Conservation (phyloP, 2,329 filamentous ascomycete species). For the Xylariales sp. region DNA sequence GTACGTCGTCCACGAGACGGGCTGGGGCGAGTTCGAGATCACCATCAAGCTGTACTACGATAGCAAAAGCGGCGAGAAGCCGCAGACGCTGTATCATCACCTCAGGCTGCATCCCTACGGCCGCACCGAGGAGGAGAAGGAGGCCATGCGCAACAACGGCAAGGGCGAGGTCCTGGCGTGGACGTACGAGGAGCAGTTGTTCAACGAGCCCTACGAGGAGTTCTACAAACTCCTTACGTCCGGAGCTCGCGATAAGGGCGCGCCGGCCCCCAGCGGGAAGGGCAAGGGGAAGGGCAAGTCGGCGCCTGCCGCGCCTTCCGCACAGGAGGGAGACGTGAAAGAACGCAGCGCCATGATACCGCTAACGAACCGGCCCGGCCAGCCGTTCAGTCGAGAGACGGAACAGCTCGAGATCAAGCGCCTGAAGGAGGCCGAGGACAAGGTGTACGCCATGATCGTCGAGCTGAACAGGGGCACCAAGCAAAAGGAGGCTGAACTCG, state of each 20-base stretch:
- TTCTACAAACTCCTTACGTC: conserved; percentile 84
- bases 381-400: conserved; percentile 69
- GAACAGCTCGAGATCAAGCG: conserved; percentile 60
- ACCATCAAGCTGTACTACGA: conserved; percentile 93
- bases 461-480: conserved; percentile 57
- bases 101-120: conserved; percentile 89
- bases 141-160: conserved; percentile 54
- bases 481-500: conserved; percentile 58
- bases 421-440: conserved; percentile 58
- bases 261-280: conserved; percentile 32
- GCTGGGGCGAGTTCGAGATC: conserved; percentile 98
- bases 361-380: conserved; percentile 57
- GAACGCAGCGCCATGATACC: conserved; percentile 73
- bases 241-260: conserved; percentile 54
- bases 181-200: conserved; percentile 89
- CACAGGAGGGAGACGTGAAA: conserved; percentile 36
- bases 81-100: conserved; percentile 91
- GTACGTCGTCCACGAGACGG: conserved; percentile 86
- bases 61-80: conserved; percentile 83
- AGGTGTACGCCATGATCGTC: conserved; percentile 57
- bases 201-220: conserved; percentile 92
- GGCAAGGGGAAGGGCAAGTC: conserved; percentile 55
- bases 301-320: conserved; percentile 12
- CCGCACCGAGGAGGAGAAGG: conserved; percentile 68
- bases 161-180: conserved; percentile 68